Conservation (phyloP, 345 rosid genomes). For the Bruguiera gymnorhiza region DNA sequence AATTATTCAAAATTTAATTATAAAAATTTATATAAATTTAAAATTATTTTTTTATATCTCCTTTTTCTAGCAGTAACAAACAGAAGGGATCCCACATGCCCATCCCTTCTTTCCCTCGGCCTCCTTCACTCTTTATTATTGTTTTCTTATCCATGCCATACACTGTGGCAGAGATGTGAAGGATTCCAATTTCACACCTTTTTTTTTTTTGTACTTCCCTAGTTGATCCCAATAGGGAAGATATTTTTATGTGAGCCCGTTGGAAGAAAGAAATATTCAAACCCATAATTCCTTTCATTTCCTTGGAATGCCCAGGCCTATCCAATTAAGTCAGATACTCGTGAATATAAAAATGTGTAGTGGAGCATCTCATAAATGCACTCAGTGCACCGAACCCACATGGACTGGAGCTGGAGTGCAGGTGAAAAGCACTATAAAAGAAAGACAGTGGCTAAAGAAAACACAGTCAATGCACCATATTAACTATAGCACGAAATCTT, state of each 20-base stretch:
- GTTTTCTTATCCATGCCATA: not conserved
- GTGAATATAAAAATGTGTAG: not conserved
- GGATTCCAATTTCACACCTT: not conserved
- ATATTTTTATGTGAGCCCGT: no score
- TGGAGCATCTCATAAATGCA: not conserved
- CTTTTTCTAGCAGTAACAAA: constrained; percentile 13
- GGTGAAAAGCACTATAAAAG: constrained; percentile 11
- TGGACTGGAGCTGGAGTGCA: not conserved
- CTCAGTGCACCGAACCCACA: not conserved
- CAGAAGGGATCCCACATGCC: constrained; percentile 20
- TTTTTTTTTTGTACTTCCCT: no score
- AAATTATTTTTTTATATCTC: no score
- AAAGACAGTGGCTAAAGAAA: constrained; percentile 3
- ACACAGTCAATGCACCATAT: constrained; percentile 3
- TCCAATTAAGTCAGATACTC: not conserved
- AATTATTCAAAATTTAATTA: no score
- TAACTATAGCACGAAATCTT: not conserved
- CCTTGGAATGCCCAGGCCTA: not conserved
- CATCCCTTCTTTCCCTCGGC: not conserved
- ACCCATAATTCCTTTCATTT: constrained; percentile 1
- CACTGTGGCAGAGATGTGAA: not conserved
- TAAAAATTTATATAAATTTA: no score
- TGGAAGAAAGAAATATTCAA: no score
- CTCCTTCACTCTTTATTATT: not conserved
- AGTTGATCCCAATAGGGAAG: no score